Evolutionary conservation across 1,139 yeast genomes (phyloP), one percentile per base, ranked within the genome.

Genomic region (Pichia sp.): DNA sequence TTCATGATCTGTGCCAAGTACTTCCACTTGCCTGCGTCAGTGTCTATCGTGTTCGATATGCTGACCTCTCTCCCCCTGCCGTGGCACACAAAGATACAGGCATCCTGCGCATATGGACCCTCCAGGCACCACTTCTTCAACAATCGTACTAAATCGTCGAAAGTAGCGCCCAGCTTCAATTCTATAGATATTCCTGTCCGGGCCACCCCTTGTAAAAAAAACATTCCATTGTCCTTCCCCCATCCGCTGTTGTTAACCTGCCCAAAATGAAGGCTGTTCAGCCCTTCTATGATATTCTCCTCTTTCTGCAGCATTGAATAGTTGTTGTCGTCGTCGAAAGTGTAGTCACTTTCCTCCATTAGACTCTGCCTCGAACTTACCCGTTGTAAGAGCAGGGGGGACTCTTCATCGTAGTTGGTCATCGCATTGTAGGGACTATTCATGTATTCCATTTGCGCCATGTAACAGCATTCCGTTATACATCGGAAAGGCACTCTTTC

Each of bases 141-240:
- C 10, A 55, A 31, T 21, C 28, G 30, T 6, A 47, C 41, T 19
- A 55, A 30, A 44, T 53, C 57, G 18, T 49, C 48, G 5, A 47
- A 4, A 4, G 19, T 43, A 6, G 52, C 49, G 18, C 44, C 50
- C 5, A 18, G 2, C 7, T 18, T n/a, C 2, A 51, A 13, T 9
- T 36, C 13, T 13, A 50, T 21, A 10, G 7, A 25, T 18, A 50
- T 26, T 1, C 47, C 49, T 1, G 45, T 22, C 2, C 13, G 34
- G 4, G n/a, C 10, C 2, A 46, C 3, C 9, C 31, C n/a, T 4
- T 44, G 4, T 9, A 44, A n/a, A 39, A 43, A 30, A 16, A 16
- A 5, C 10, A 40, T 10, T 10, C 41, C 36, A n/a, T 10, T 12
- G 13, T n/a, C 28, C 26, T 30, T 37, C 21, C n/a, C 28, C 21